Conservation (phyloP, 2,329 filamentous ascomycete species). For the Hypoxylon sp. region DNA sequence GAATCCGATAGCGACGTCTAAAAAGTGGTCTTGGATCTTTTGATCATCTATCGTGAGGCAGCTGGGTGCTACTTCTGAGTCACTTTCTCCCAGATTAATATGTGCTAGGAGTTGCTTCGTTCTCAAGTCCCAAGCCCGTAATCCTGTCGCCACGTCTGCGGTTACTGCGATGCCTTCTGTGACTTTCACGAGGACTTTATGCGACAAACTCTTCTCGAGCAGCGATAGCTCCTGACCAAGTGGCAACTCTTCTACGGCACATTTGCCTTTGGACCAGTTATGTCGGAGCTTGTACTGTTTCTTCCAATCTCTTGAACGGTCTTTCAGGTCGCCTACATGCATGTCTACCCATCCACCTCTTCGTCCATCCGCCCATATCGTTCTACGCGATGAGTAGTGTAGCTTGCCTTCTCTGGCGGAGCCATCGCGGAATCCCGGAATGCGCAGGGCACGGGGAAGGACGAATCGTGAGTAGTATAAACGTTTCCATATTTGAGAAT, state of each 20-base stretch:
- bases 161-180: constrained; percentile 84
- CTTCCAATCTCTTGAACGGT: constrained; percentile 59
- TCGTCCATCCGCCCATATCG: constrained; percentile 64
- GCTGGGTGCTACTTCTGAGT: constrained; percentile 62
- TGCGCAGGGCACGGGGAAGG: constrained; percentile 80
- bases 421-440: constrained; percentile 73
- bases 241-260: constrained; percentile 82
- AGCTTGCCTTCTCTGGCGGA: constrained; percentile 56
- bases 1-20: constrained; percentile 79
- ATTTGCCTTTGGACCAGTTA: constrained; percentile 90
- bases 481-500: constrained; percentile 91
- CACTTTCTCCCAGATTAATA: constrained; percentile 53
- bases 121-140: constrained; percentile 84
- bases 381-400: constrained; percentile 61
- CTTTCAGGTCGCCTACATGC: constrained; percentile 62
- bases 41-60: constrained; percentile 76
- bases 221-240: constrained; percentile 47
- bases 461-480: constrained; percentile 92
- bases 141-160: constrained; percentile 76
- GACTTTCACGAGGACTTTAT: constrained; percentile 81
- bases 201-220: constrained; percentile 56
- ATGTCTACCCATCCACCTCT: constrained; percentile 66
- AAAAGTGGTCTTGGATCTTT: constrained; percentile 57
- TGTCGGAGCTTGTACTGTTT: constrained; percentile 87
- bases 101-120: constrained; percentile 72